Conservation (phyloP, 1,284 basidiomycete species). For the Cryptococcus floricola region DNA sequence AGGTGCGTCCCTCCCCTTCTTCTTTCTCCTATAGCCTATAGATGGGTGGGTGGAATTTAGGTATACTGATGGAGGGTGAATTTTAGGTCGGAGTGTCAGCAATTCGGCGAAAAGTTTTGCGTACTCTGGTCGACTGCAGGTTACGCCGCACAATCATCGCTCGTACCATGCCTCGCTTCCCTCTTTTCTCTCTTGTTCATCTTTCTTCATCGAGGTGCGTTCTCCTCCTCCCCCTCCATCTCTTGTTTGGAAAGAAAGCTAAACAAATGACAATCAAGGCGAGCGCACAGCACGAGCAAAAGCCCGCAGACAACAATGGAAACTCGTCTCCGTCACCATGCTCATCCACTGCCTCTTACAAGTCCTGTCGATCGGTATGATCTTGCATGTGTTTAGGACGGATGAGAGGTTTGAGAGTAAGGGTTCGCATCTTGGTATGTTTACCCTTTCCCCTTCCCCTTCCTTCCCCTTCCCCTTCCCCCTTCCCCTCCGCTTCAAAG, state of each 20-base stretch:
- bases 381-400: slow-evolving; percentile 43
- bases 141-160: slow-evolving; percentile 45
- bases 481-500: no score
- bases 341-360: slow-evolving; percentile 44
- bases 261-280: slow-evolving; percentile 13
- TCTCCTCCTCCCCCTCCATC: not conserved
- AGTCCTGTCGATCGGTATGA: slow-evolving; percentile 38
- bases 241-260: not conserved
- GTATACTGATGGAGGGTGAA: not conserved
- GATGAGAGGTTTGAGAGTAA: slow-evolving; percentile 41
- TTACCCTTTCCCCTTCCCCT: not conserved
- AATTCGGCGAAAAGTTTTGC: slow-evolving; percentile 48
- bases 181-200: slow-evolving; percentile 47
- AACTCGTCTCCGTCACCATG: slow-evolving; percentile 48
- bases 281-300: slow-evolving; percentile 42
- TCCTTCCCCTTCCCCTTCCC: not conserved
- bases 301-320: slow-evolving; percentile 47
- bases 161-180: slow-evolving; percentile 45
- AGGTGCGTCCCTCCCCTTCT: slow-evolving; percentile 22
- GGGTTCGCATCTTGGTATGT: slow-evolving; percentile 38
- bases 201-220: slow-evolving; percentile 43
- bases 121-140: slow-evolving; percentile 43
- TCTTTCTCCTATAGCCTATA: not conserved
- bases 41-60: not conserved
- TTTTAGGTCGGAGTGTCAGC: slow-evolving; percentile 47